Evolutionary conservation across 192 early-diverging fungal genomes (phyloP), one percentile per base, ranked within the genome.

Genomic region (Glomus cerebriforme): DNA sequence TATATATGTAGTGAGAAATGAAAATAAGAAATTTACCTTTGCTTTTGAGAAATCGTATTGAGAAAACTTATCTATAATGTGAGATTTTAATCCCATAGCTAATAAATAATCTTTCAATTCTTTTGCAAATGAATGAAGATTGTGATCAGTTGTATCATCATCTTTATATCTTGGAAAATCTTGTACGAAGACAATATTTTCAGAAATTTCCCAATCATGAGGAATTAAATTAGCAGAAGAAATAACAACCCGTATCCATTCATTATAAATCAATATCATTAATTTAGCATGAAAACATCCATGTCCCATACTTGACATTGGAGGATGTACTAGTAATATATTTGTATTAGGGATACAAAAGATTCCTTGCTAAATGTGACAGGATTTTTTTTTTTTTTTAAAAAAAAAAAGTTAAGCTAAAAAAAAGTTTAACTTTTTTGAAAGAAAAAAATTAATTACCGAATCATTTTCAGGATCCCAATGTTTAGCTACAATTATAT

Each of bases 261-360:
- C 70, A 34, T 85, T 78, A 35, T 86, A 85, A 49, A 88, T 89
- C 27, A 91, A 39, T 13, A 91, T 72, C 90, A 91, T 90, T 0
- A 90, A n/a, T 66, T 90, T 91, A 34, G 84, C 79, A 75, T 91
- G 90, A 78, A 91, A 88, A n/a, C 85, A 80, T 10, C 89, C 88
- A 54, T 79, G 85, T 26, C 27, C 27, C 17, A 47, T 24, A 13
- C 76, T 62, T 24, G 66, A 79, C 79, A 89, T 82, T 13, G 81
- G 82, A 12, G 89, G 88, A 65, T 86, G 79, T 13, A 91, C 82
- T n/a, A 88, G 8, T 13, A 86, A 13, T 29, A 79, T 54, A 75
- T 78, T 29, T 60, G 84, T 19, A 79, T 37, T 9, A 31, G 64
- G 10, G 80, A 85, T 31, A 43, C 47, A 15, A 64, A 79, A 3